Evolutionary conservation across 1,284 basidiomycete genomes (phyloP).

Genomic region (Athelia sp.): DNA sequence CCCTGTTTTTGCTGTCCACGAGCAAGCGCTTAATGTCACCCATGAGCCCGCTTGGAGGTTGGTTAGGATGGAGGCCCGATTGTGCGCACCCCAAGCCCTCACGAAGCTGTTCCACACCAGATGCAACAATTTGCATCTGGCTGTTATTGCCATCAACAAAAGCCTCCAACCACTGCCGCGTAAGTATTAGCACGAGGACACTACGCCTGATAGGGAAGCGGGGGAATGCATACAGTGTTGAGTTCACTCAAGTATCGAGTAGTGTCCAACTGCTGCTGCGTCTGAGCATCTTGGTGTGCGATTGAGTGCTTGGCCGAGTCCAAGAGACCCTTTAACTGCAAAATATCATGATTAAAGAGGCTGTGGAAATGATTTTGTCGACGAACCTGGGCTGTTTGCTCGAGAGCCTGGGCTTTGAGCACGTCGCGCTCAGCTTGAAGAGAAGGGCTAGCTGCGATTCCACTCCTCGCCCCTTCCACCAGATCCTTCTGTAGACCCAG

Average conservation of each 20-base stretch:
- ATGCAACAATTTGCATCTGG: constrained; percentile 61
- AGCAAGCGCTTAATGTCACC: constrained; percentile 40
- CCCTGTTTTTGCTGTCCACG: constrained; percentile 32
- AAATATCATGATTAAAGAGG: background rate
- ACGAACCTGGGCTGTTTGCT: constrained; percentile 19
- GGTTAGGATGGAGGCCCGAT: background rate
- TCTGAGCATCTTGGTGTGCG: constrained; percentile 39
- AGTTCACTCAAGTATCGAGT: constrained; percentile 72
- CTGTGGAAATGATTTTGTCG: background rate
- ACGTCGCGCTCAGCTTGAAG: background rate
- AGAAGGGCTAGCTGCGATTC: background rate
- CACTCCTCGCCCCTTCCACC: background rate
- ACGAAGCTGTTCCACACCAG: constrained; percentile 57
- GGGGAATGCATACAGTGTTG: constrained; percentile 44
- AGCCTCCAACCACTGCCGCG: constrained; percentile 72
- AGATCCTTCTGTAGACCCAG: background rate
- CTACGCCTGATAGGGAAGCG: background rate
- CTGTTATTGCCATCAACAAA: constrained; percentile 72
- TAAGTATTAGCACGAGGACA: background rate
- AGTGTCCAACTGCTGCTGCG: constrained; percentile 63
- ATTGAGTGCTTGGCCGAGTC: constrained; percentile 40
- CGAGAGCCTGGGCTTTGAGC: background rate
- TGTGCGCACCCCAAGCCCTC: constrained; percentile 36
- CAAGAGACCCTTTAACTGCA: constrained; percentile 39
- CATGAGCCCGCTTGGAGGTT: constrained; percentile 18